Base-by-base conservation (phyloP, 148 eudicot genomes). In the Rhododendron henanense region DNA sequence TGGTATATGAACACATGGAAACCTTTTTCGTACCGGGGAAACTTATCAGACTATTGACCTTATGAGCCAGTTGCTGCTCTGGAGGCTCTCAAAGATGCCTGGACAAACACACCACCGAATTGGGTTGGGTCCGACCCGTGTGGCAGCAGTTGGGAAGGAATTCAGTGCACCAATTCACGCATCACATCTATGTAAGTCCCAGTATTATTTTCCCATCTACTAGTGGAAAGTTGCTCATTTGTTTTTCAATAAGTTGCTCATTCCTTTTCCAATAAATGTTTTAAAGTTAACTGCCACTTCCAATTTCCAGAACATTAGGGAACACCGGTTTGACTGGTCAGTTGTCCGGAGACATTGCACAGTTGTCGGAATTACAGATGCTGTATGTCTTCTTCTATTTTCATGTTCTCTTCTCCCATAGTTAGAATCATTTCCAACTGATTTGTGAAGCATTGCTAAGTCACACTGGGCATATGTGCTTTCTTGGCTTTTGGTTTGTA, bases 41-140 rank as follows among this genome's bases (percentile, higher is more conserved):
- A n/a, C 73, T 65, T 71, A 71, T 28, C 15, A 15, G 41, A 71
- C 39, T 71, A 71, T 14, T 33, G 76, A 71, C 2, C n/a, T 41
- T 61, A 5, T 61, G n/a, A 80, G 90, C 88, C 87, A 95, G 98
- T 23, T 84, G 85, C 37, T 83, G 91, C 85, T 55, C 55, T 95
- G 65, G 53, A 14, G 4, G 74, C 94, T 84, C 90, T 94, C 78
- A 88, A 73, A 78, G 37, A 67, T 48, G 9, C 6, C 3, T 95
- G 93, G 98, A 0, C 85, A 73, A 93, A 92, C 89, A 79, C 77
- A 33, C 97, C 97, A 10, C 94, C 94, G 35, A 90, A 87, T 83
- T 95, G 98, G 96, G 85, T 6, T 35, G 92, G 89, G 21, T 75
- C 86, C 5, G 95, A 94, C 88, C 96, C 98, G 61, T 95, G 97